phyloP scores from a whole-genome alignment of 2,329 filamentous ascomycete genomes.

The Stagonosporopsis chrysanthemi region DNA sequence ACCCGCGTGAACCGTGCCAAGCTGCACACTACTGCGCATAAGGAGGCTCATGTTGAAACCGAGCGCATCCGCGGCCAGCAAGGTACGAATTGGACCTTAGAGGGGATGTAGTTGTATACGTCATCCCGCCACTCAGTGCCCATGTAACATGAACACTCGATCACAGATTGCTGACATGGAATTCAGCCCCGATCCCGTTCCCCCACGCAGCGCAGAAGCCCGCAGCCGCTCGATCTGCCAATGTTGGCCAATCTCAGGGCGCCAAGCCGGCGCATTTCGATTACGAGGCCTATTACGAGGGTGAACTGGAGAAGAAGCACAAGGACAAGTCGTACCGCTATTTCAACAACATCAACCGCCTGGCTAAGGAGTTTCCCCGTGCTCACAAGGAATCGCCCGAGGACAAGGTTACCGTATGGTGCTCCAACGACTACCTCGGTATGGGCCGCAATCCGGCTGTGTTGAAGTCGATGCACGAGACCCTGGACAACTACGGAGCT shows the following conservation, averaged over 20 bases:
- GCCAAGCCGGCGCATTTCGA: slow-evolving; percentile 72
- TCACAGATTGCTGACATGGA: slow-evolving; percentile 1
- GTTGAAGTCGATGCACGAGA: slow-evolving; percentile 90
- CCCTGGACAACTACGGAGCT: slow-evolving; percentile 91
- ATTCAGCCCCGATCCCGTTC: slow-evolving; percentile 41
- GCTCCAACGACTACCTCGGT: slow-evolving; percentile 97
- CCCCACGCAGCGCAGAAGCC: slow-evolving; percentile 38
- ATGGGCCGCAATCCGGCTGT: slow-evolving; percentile 94
- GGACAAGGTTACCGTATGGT: slow-evolving; percentile 96
- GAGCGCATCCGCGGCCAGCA: slow-evolving; percentile 46
- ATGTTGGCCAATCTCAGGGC: slow-evolving; percentile 55
- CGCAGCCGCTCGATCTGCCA: slow-evolving; percentile 29
- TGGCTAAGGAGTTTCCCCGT: slow-evolving; percentile 94
- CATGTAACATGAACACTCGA: slow-evolving; percentile 6
- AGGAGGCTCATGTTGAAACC: slow-evolving; percentile 79
- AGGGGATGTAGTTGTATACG: background rate
- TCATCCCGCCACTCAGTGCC: slow-evolving; percentile 12
- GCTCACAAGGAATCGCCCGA: slow-evolving; percentile 87
- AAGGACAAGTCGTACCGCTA: slow-evolving; percentile 99
- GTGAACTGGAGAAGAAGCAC: slow-evolving; percentile 96
- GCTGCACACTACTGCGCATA: slow-evolving; percentile 80
- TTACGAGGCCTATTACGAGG: slow-evolving; percentile 87
- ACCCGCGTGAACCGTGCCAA: slow-evolving; percentile 68
- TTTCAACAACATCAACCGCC: slow-evolving; percentile 99
- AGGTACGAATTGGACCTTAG: slow-evolving; percentile 48